Conservation (phyloP, 2,329 filamentous ascomycete genomes). For the Colletotrichum sp. region DNA sequence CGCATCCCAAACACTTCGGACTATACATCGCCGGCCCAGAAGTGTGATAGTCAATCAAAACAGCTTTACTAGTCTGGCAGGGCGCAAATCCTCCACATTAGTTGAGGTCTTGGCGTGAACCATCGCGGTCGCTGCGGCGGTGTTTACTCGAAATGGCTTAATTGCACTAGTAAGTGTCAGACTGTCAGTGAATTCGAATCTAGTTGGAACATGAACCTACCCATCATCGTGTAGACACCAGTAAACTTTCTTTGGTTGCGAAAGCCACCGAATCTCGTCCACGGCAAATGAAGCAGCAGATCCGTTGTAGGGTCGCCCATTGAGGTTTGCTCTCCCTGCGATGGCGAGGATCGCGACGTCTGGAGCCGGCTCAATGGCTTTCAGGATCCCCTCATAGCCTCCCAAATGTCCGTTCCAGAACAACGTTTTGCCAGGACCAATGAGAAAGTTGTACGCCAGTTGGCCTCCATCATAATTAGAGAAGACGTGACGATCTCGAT, state of each 20-base stretch:
- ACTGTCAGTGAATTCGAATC: neutral
- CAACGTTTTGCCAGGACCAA: neutral
- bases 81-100: neutral
- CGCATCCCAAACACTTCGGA: neutral
- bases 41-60: neutral
- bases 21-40: neutral
- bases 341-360: neutral
- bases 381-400: neutral
- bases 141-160: neutral
- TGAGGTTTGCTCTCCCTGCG: neutral
- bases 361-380: neutral
- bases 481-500: neutral
- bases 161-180: neutral
- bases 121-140: neutral
- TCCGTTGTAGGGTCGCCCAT: neutral
- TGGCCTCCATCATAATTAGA: neutral
- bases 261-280: neutral
- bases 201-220: neutral
- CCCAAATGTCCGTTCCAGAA: neutral
- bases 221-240: slow-evolving; percentile 1
- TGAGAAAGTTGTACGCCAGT: neutral
- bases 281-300: neutral
- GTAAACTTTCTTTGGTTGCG: neutral
- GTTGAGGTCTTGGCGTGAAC: neutral
- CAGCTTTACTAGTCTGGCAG: neutral